Conservation (phyloP, 345 rosid genomes). For the Anacardium occidentale region DNA sequence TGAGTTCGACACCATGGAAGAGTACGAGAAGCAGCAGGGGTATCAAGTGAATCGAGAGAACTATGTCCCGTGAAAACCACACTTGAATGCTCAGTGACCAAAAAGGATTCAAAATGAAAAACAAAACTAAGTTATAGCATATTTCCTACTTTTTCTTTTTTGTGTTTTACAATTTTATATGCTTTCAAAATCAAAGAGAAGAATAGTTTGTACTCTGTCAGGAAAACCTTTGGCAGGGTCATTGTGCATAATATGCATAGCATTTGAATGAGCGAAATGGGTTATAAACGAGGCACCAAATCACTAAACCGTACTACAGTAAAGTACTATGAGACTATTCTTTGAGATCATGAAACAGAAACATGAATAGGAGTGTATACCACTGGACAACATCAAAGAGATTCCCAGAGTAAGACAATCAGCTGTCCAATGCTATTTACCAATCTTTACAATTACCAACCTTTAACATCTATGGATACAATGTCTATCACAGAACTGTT, state of each 20-base stretch:
- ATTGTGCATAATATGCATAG: not conserved
- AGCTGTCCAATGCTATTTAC: too few relatives aligned
- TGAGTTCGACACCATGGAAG: slow-evolving; percentile 60
- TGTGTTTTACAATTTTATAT: not conserved
- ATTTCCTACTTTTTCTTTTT: not conserved
- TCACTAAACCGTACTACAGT: too few relatives aligned
- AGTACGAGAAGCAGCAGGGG: slow-evolving; percentile 39
- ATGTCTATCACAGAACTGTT: too few relatives aligned
- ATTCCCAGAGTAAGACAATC: too few relatives aligned
- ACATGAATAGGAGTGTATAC: not conserved
- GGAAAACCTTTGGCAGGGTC: not conserved
- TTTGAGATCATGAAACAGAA: not conserved
- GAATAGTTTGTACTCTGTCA: not conserved
- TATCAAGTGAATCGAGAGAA: slow-evolving; percentile 29
- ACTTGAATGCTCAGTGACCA: not conserved
- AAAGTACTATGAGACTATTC: not conserved
- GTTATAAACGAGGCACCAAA: not conserved
- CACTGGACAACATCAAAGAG: not conserved
- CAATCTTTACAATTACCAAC: too few relatives aligned
- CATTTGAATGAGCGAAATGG: not conserved
- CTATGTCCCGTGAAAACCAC: slow-evolving; percentile 39
- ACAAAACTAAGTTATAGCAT: slow-evolving; percentile 13
- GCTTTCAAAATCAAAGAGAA: slow-evolving; percentile 5
- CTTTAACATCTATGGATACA: too few relatives aligned
- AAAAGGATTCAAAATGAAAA: not conserved